A percentile compares a stretch with the other conserved stretches of the same genome.
phyloP scores from a whole-genome alignment of 768 basidiomycete species.

The Boletus vinaceobasis region DNA sequence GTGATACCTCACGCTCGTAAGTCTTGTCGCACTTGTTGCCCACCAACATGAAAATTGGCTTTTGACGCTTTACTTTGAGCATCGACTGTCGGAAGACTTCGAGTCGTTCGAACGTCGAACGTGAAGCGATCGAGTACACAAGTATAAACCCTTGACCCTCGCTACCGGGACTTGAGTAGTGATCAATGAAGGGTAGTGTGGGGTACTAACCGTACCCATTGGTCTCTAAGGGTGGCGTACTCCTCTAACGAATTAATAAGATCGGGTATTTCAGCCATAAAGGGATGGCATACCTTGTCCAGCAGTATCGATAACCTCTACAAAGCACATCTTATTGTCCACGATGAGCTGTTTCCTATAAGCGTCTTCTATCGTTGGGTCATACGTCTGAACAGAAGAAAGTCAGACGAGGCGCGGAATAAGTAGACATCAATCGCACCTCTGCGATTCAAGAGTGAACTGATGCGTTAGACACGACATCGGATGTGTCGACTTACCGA shows the following conservation, averaged over 20 bases:
- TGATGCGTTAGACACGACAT: constrained; percentile 10
- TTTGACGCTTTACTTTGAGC: constrained; percentile 80
- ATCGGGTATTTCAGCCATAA: constrained; percentile 6
- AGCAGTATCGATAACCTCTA: constrained; percentile 96
- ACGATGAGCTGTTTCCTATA: constrained; percentile 94
- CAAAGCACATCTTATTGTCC: constrained; percentile 92
- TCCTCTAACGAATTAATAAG: constrained; percentile 63
- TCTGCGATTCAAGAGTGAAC: constrained; percentile 40
- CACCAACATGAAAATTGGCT: constrained; percentile 89
- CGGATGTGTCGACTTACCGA: constrained; percentile 56
- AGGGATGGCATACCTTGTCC: constrained; percentile 73
- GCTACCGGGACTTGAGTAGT: constrained; percentile 39
- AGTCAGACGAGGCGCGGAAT: constrained; percentile 5
- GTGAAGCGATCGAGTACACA: constrained; percentile 95
- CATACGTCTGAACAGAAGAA: constrained; percentile 67
- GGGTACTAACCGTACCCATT: constrained; percentile 87
- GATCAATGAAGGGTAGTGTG: constrained; percentile 2
- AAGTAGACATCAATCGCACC: constrained; percentile 36
- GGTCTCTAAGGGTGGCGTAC: constrained; percentile 93
- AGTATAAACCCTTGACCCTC: constrained; percentile 98
- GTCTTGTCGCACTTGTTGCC: constrained; percentile 95
- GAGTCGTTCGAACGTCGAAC: constrained; percentile 85
- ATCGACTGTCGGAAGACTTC: constrained; percentile 90
- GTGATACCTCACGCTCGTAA: constrained; percentile 87
- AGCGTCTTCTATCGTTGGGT: constrained; percentile 98